A percentile compares a stretch with the other conserved stretches of the same genome.
phyloP scores from a whole-genome alignment of 805 yeast species.

The Cyberlindnera xylosilytica region DNA sequence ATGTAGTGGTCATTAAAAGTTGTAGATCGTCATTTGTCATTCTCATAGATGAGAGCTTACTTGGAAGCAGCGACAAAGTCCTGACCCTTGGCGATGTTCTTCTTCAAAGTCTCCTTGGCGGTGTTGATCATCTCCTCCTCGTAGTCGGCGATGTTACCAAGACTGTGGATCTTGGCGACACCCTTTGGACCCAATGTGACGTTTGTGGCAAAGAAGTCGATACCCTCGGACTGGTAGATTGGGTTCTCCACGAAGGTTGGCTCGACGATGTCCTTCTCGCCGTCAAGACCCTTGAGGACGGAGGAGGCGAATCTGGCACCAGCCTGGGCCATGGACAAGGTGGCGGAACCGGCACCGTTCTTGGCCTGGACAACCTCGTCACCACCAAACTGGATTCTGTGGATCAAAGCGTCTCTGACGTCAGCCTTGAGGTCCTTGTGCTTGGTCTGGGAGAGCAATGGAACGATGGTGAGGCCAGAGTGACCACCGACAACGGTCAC shows the following conservation, averaged over 20 bases:
- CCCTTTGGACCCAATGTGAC: slow-evolving; percentile 93
- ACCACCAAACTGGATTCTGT: slow-evolving; percentile 95
- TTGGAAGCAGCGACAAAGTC: slow-evolving; percentile 76
- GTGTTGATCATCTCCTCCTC: slow-evolving; percentile 93
- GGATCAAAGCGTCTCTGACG: slow-evolving; percentile 60
- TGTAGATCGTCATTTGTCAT: background rate
- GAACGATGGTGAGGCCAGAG: slow-evolving; percentile 95
- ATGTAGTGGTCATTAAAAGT: background rate
- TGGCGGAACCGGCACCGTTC: slow-evolving; percentile 92
- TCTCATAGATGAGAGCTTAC: no score
- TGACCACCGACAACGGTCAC: slow-evolving; percentile 96
- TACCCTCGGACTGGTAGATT: slow-evolving; percentile 81
- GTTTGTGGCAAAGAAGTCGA: slow-evolving; percentile 90
- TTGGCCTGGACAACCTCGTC: slow-evolving; percentile 93
- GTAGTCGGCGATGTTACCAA: slow-evolving; percentile 69
- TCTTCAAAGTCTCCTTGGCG: slow-evolving; percentile 39
- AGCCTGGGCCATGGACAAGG: slow-evolving; percentile 91
- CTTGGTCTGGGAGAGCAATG: slow-evolving; percentile 81
- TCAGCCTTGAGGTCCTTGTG: slow-evolving; percentile 66
- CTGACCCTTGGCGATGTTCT: slow-evolving; percentile 90
- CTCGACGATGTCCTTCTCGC: slow-evolving; percentile 62
- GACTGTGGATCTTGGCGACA: slow-evolving; percentile 73
- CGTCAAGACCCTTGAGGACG: slow-evolving; percentile 60
- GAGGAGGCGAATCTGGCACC: slow-evolving; percentile 75
- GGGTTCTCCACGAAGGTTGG: slow-evolving; percentile 79